Evolutionary conservation across 176 grass and related monocot genomes (phyloP), one percentile per base, ranked within the genome.

Genomic region (Olyra latifolia): DNA sequence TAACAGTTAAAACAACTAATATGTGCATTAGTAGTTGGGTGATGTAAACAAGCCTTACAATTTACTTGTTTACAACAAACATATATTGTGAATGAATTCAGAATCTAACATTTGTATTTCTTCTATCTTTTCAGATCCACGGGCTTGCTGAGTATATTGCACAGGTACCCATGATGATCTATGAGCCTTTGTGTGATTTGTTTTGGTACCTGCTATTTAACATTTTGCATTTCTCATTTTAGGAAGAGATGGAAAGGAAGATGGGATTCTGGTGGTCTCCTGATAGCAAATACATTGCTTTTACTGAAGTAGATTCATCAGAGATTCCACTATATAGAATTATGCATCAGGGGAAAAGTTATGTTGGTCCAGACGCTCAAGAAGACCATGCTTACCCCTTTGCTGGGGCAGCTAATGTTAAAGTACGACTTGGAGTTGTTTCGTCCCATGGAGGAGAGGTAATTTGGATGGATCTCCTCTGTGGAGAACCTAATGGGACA

Each of bases 171-270:
- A 71, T 9, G 39, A 39, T 53, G 49, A 53, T 72, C 71, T 78
- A 82, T 53, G 14, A 82, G 10, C 10, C 61, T 60, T 72, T 19
- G 10, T 82, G 59, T 85, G 41, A 30, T 61, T 71, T 66, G 1
- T 66, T 72, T 77, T 72, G 22, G 41, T 76, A 19, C 16, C 10
- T 80, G 11, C 9, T 52, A 17, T 42, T 72, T 86, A 73, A 89
- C 81, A 80, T 63, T 23, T 83, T 78, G 38, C 29, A 63, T 85
- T 83, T 69, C 13, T 70, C 12, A 79, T 74, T 84, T 82, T 78
- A 99, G 97, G 97, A 99, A 88, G 97, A 99, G 82, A 99, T 99
- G 97, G 97, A 99, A 76, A 83, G 97, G 83, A 99, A 99, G 82
- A 89, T 90, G 70, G 97, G 97, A 75, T 99, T 99, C 77, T 99